These are phyloP conservation scores for Speleostelium caveatum DNA, from an alignment of 78 protist species.

Conservation along the genomic window DNA sequence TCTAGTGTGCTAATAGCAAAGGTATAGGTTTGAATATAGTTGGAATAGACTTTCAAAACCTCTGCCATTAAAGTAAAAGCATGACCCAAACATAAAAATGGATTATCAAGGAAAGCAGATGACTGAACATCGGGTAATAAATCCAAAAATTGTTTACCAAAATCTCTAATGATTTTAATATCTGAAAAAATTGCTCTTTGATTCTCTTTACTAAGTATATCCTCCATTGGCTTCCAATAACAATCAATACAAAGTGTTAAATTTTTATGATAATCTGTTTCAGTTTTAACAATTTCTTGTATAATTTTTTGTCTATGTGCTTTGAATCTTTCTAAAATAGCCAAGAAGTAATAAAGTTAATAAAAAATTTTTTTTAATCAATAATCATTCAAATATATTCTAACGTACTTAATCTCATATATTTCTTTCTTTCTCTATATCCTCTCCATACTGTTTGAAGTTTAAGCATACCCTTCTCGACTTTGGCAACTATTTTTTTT, in stretches of 20 bases:
- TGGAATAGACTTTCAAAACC: conserved; percentile 60
- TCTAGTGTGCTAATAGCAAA: conserved; percentile 27
- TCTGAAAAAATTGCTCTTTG: conserved; percentile 52
- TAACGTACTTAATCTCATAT: conserved; percentile 17
- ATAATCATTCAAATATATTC: neutral
- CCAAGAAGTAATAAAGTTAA: neutral
- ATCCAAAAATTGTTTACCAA: conserved; percentile 43
- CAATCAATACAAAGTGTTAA: conserved; percentile 39
- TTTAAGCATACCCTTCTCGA: conserved; percentile 39
- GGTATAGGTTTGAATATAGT: conserved; percentile 60
- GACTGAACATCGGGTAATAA: neutral
- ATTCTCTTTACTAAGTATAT: conserved; percentile 48
- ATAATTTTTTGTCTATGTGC: conserved; percentile 66
- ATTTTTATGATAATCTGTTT: conserved; percentile 45
- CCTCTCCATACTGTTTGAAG: conserved; percentile 71
- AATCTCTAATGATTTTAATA: conserved; percentile 53
- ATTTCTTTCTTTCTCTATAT: conserved; percentile 40
- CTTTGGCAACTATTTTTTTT: conserved; percentile 5
- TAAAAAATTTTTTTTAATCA: neutral
- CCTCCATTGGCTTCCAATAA: conserved; percentile 47
- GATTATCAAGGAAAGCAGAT: too few species aligned
- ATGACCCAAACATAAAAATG: too few species aligned
- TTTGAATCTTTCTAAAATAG: conserved; percentile 15
- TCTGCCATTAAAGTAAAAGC: conserved; percentile 38
- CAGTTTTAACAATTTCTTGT: conserved; percentile 58